Evolutionary conservation across 2,329 filamentous ascomycete species (phyloP).

Genomic region (Trichoderma sp.): DNA sequence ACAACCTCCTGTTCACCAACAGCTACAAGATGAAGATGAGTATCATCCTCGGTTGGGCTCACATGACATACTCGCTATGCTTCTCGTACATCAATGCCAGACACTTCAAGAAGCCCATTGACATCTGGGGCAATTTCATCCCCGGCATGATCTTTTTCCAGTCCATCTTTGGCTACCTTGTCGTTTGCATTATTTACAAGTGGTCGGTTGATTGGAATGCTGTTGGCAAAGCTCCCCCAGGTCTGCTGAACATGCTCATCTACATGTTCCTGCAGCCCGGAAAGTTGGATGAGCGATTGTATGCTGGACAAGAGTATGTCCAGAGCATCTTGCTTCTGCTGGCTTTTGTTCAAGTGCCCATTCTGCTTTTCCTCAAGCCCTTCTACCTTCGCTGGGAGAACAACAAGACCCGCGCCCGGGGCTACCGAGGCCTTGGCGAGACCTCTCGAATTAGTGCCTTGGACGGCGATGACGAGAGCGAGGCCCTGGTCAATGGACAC

Average conservation of each 20-base stretch:
- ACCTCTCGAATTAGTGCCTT: constrained; percentile 82
- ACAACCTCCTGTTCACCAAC: constrained; percentile 93
- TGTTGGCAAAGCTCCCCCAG: constrained; percentile 67
- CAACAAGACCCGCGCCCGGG: constrained; percentile 80
- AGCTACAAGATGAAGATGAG: constrained; percentile 99
- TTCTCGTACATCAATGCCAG: constrained; percentile 89
- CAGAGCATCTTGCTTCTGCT: constrained; percentile 78
- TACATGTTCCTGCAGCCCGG: constrained; percentile 98
- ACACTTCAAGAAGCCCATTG: constrained; percentile 91
- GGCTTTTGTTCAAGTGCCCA: constrained; percentile 81
- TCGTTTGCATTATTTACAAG: constrained; percentile 93
- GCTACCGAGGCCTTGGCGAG: constrained; percentile 92
- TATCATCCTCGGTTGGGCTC: constrained; percentile 93
- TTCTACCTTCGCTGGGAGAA: constrained; percentile 93
- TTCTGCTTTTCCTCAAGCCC: constrained; percentile 91
- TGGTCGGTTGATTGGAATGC: constrained; percentile 84
- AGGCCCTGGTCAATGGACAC: constrained; percentile 50
- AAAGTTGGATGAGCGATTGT: constrained; percentile 68
- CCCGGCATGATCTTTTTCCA: constrained; percentile 99
- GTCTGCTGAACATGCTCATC: constrained; percentile 96
- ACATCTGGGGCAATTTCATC: constrained; percentile 96
- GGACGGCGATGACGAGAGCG: constrained; percentile 79
- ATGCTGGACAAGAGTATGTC: constrained; percentile 70
- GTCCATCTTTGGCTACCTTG: constrained; percentile 94
- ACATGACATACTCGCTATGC: constrained; percentile 98